phyloP scores from a whole-genome alignment of 78 protist species.

The Tieghemostelium lacteum region DNA sequence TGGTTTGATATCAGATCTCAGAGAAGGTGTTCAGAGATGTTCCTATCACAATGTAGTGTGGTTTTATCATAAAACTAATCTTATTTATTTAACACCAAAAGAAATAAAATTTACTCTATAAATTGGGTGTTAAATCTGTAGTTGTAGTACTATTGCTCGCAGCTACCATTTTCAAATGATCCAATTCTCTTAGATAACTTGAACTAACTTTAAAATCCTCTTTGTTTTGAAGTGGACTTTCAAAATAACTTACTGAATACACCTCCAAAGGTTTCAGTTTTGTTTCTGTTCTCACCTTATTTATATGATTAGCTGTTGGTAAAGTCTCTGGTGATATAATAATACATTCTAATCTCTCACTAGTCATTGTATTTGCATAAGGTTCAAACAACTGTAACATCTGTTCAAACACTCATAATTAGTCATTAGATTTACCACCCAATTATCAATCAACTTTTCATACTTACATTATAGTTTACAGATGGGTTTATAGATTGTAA shows the following conservation, averaged over 20 bases:
- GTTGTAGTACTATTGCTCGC: no score
- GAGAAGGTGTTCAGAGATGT: constrained; percentile 88
- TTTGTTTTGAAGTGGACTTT: constrained; percentile 34
- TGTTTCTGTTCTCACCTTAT: constrained; percentile 21
- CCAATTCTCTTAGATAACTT: constrained; percentile 56
- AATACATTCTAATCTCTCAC: constrained; percentile 38
- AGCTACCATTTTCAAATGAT: constrained; percentile 9
- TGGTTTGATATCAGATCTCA: constrained; percentile 84
- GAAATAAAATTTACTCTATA: no score
- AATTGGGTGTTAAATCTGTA: no score
- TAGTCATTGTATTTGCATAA: constrained; percentile 67
- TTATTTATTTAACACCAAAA: constrained; percentile 43
- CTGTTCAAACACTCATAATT: no score
- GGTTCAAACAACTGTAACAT: constrained; percentile 67
- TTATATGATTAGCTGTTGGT: constrained; percentile 31
- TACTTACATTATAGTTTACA: constrained; percentile 68
- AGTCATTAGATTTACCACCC: no score
- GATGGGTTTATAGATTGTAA: constrained; percentile 32
- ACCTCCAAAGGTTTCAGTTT: constrained; percentile 65
- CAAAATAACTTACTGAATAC: constrained; percentile 52
- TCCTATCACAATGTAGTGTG: constrained; percentile 87
- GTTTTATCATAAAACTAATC: constrained; percentile 60
- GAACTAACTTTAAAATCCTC: constrained; percentile 50
- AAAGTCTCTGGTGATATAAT: constrained; percentile 60
- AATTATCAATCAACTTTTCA: no score